A percentile compares a stretch with the other conserved stretches of the same genome.
phyloP scores from a whole-genome alignment of 257 asterid genomes.

The Solanum lignicaule region DNA sequence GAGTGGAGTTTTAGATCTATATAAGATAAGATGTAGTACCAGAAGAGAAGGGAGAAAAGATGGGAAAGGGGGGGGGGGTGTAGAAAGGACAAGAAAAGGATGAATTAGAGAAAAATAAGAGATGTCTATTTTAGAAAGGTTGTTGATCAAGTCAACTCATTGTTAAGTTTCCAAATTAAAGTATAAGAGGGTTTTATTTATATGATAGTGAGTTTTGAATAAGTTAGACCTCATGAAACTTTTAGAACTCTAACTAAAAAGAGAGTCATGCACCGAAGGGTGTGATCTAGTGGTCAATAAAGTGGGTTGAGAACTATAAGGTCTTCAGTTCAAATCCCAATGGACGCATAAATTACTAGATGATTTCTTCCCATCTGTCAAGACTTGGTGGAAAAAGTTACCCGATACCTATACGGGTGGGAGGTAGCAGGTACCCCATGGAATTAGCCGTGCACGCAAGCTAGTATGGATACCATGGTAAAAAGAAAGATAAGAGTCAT shows the following conservation, averaged over 20 bases:
- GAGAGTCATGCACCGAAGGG: neutral
- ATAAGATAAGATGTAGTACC: neutral
- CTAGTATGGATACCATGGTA: neutral
- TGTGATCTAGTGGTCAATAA: neutral
- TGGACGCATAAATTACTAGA: neutral
- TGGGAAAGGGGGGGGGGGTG: neutral
- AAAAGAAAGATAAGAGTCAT: neutral
- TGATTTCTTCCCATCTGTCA: neutral
- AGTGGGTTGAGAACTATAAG: neutral
- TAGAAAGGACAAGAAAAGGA: neutral
- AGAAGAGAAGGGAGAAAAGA: neutral
- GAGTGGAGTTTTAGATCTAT: neutral
- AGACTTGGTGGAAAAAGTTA: neutral
- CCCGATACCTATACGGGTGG: neutral
- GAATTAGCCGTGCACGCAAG: neutral
- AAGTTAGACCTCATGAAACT: neutral
- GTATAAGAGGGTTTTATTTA: neutral
- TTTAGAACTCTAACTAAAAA: neutral
- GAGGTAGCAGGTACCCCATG: neutral
- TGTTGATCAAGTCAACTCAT: neutral
- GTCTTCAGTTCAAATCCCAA: neutral
- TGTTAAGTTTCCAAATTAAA: neutral
- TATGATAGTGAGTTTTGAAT: neutral
- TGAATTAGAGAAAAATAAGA: neutral
- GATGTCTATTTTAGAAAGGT: neutral